These are phyloP conservation scores for Pichia thaimueangensis DNA, from an alignment of 805 yeast species.

Conservation along the genomic window DNA sequence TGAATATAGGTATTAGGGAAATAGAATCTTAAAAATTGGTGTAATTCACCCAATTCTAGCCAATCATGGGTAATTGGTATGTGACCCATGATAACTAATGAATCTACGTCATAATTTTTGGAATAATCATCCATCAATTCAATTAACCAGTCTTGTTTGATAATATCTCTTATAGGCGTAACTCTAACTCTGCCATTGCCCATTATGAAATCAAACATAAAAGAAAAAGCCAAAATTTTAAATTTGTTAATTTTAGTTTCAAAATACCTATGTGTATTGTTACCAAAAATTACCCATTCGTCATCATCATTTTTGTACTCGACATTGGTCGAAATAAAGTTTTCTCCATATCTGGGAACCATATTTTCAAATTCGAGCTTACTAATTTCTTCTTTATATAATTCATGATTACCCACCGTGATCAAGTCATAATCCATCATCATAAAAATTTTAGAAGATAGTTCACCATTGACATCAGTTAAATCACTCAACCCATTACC, in stretches of 20 bases:
- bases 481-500: conserved; percentile 89
- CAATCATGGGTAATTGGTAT: conserved; percentile 58
- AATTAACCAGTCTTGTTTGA: conserved; percentile 60
- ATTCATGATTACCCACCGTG: conserved; percentile 88
- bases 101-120: conserved; percentile 43
- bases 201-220: conserved; percentile 67
- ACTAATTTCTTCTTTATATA: conserved; percentile 63
- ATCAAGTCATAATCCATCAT: conserved; percentile 66
- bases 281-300: conserved; percentile 59
- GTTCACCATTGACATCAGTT: conserved; percentile 62
- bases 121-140: conserved; percentile 33
- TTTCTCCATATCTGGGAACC: conserved; percentile 52
- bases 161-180: conserved; percentile 47
- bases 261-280: conserved; percentile 55
- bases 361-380: conserved; percentile 56
- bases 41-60: conserved; percentile 46
- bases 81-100: conserved; percentile 72
- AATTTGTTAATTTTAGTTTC: conserved; percentile 46
- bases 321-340: conserved; percentile 68
- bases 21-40: conserved; percentile 43
- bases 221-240: conserved; percentile 65
- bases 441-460: conserved; percentile 57
- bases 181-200: conserved; percentile 58
- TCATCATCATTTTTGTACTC: conserved; percentile 43
- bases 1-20: conserved; percentile 67